These are phyloP conservation scores for Marasmius fiardii DNA, from an alignment of 1,284 basidiomycete genomes.

Conservation along the genomic window DNA sequence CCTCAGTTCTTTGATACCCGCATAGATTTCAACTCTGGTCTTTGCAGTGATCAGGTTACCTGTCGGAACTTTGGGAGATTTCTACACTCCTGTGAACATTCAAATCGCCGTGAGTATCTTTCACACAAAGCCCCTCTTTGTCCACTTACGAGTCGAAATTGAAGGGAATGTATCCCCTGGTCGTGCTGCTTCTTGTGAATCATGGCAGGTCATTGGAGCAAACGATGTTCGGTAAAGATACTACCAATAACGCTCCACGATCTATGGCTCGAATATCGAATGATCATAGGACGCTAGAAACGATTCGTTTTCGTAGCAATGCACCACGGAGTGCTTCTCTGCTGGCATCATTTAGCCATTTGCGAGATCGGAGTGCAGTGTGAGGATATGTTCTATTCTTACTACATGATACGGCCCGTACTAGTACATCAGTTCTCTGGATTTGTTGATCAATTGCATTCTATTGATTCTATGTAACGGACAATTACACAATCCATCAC, in stretches of 20 bases:
- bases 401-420: no score
- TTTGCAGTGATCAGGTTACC: slow-evolving; percentile 15
- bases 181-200: slow-evolving; percentile 20
- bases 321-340: no score
- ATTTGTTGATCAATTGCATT: no score
- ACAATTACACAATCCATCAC: no score
- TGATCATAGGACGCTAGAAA: no score
- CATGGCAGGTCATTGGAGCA: slow-evolving; percentile 12
- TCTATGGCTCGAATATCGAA: no score
- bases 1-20: neutral
- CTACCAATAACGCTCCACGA: neutral
- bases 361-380: no score
- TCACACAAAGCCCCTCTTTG: neutral
- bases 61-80: slow-evolving; percentile 18
- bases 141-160: neutral
- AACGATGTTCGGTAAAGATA: slow-evolving; percentile 6
- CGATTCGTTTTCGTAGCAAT: no score
- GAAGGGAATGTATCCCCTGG: slow-evolving; percentile 19
- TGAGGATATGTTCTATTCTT: no score
- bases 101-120: slow-evolving; percentile 17
- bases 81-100: slow-evolving; percentile 18
- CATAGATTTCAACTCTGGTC: slow-evolving; percentile 15
- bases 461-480: no score
- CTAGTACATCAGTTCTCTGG: no score
- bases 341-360: no score